These are phyloP conservation scores for Melanopsichium pennsylvanicum DNA, from an alignment of 1,284 basidiomycete genomes.

Conservation along the genomic window DNA sequence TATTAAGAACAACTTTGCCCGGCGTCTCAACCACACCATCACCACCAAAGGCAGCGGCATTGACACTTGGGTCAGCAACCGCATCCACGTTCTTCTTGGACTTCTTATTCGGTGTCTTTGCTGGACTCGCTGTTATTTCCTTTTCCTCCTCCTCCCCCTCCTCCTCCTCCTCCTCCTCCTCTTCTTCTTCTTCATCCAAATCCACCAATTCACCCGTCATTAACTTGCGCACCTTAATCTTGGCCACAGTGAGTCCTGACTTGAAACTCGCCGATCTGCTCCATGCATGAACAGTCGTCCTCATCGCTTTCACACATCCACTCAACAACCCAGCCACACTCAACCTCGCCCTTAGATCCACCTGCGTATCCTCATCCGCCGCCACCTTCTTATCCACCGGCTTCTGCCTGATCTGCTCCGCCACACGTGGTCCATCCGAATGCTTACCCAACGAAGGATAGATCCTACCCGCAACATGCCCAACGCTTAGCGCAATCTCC, in stretches of 20 bases:
- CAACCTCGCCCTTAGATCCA: constrained; percentile 31
- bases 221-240: constrained; percentile 1
- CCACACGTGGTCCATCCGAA: constrained; percentile 43
- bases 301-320: constrained; percentile 48
- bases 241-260: constrained; percentile 8
- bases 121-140: not conserved
- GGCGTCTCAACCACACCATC: no score
- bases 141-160: constrained; percentile 3
- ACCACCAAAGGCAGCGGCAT: no score
- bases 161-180: not conserved
- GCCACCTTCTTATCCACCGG: constrained; percentile 18
- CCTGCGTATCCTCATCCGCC: constrained; percentile 40
- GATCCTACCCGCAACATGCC: constrained; percentile 31
- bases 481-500: constrained; percentile 28
- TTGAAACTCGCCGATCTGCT: constrained; percentile 23
- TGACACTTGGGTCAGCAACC: no score
- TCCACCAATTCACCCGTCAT: constrained; percentile 4
- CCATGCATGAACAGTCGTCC: constrained; percentile 11
- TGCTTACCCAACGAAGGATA: constrained; percentile 39
- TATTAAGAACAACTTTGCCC: no score
- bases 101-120: constrained; percentile 16
- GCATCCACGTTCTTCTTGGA: not conserved
- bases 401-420: constrained; percentile 23
- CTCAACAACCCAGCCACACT: constrained; percentile 33
- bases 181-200: constrained; percentile 5